Conservation (phyloP, 2,329 filamentous ascomycete species). For the Penicillium sp. region DNA sequence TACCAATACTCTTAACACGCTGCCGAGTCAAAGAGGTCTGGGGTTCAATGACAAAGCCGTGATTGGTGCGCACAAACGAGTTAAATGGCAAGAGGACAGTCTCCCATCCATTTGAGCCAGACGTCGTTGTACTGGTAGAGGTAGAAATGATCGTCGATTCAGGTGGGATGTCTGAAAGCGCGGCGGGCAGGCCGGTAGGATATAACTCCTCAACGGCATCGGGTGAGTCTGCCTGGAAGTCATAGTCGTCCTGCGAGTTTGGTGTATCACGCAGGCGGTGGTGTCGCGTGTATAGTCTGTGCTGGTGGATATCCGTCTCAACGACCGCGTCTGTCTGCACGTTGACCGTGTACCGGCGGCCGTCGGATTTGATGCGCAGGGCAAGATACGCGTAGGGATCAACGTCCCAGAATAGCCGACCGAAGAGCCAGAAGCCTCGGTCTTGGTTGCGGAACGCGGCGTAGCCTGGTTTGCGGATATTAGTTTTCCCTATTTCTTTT, state of each 20-base stretch:
- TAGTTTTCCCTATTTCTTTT: not conserved
- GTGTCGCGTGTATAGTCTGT: slow-evolving; percentile 65
- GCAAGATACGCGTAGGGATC: slow-evolving; percentile 87
- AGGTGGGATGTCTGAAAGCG: slow-evolving; percentile 40
- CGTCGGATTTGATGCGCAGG: slow-evolving; percentile 84
- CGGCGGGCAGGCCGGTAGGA: slow-evolving; percentile 31
- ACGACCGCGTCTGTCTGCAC: slow-evolving; percentile 92
- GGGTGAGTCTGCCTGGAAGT: slow-evolving; percentile 19
- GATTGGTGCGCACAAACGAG: slow-evolving; percentile 92
- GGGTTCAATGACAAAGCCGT: slow-evolving; percentile 87
- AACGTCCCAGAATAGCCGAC: slow-evolving; percentile 80
- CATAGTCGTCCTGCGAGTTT: slow-evolving; percentile 13
- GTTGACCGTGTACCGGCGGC: slow-evolving; percentile 90
- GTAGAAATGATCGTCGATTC: slow-evolving; percentile 36
- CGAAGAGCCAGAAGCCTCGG: slow-evolving; percentile 75
- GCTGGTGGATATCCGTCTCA: slow-evolving; percentile 93
- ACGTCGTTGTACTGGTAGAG: slow-evolving; percentile 46
- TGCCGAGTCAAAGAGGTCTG: slow-evolving; percentile 86
- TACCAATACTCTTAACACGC: slow-evolving; percentile 79
- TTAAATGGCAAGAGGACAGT: slow-evolving; percentile 87
- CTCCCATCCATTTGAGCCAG: slow-evolving; percentile 84
- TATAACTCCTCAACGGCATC: slow-evolving; percentile 26
- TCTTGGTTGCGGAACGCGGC: slow-evolving; percentile 87
- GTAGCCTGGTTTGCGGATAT: slow-evolving; percentile 61
- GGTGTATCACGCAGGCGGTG: slow-evolving; percentile 33